Base-by-base conservation (phyloP, 1,139 yeast genomes). In the Diutina scorzettiae region DNA sequence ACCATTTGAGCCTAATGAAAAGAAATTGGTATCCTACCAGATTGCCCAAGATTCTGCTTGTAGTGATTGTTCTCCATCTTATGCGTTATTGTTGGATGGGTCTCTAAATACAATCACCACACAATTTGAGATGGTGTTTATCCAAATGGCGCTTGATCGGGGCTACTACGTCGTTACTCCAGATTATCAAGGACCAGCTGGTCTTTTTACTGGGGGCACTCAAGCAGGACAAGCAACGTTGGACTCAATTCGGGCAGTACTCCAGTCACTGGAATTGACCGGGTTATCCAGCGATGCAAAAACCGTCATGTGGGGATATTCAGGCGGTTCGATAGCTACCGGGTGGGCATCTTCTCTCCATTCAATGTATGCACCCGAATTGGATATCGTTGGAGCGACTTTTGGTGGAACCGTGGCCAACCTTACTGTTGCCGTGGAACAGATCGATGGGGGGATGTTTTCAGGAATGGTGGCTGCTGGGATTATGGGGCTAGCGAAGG, bases 391-490 rank as follows among this genome's bases (percentile, higher is more conserved):
- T 21, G 37, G 37, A n/a, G 27, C 37, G 17, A 33, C 36, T 32
- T 17, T 5, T 14, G 68, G 67, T 3, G 67, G 67, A 0, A 50
- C 57, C 46, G 58, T 59, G 6, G 50, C 63, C 5, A 59, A 59
- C 52, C 45, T 54, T 46, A 41, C 53, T 7, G 52, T 54, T 11
- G 52, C 58, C 3, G 57, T 55, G 3, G 50, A 43, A 11, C 46
- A 44, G 9, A 46, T 51, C 17, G 60, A 60, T 43, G 63, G 61
- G 1, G 48, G 49, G 2, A 3, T 49, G 1, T 55, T 53, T 42
- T 55, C 64, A 2, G 67, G 65, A 0, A 48, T 62, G 29, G 47
- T 54, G 16, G 51, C 55, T 3, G 43, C 50, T 25, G 65, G 57
- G 1, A 43, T 63, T 21, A 49, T 48, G 31, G 66, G 67, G 2